phyloP scores from a whole-genome alignment of 2,329 filamentous ascomycete genomes.

The Nannizziopsis arthrosporioides region DNA sequence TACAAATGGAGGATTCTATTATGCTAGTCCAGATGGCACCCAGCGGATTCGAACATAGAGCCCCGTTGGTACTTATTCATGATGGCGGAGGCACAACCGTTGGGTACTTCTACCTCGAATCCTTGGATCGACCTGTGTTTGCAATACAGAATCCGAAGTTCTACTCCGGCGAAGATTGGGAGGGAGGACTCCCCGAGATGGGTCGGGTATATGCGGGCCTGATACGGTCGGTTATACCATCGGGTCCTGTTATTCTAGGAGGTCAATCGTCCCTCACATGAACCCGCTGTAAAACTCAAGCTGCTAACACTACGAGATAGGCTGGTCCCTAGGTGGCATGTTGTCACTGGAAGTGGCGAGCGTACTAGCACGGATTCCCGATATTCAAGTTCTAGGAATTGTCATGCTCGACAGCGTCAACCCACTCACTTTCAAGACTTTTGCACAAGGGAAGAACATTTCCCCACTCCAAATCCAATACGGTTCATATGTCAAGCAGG shows the following conservation, averaged over 20 bases:
- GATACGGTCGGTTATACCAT: slow-evolving; percentile 27
- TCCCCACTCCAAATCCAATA: slow-evolving; percentile 11
- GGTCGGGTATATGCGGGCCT: slow-evolving; percentile 40
- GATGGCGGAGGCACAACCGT: slow-evolving; percentile 52
- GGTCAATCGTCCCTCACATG: slow-evolving; percentile 9
- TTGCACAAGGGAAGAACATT: background rate
- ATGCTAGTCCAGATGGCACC: slow-evolving; percentile 13
- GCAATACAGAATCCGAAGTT: slow-evolving; percentile 48
- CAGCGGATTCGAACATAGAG: slow-evolving; percentile 1
- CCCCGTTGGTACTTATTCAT: slow-evolving; percentile 48
- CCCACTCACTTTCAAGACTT: slow-evolving; percentile 5
- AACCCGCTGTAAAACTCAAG: background rate
- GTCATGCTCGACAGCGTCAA: slow-evolving; percentile 18
- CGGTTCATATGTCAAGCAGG: slow-evolving; percentile 7
- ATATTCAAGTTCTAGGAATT: slow-evolving; percentile 14
- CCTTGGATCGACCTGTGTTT: slow-evolving; percentile 41
- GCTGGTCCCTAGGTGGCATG: slow-evolving; percentile 19
- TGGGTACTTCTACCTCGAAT: slow-evolving; percentile 44
- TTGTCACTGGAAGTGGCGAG: slow-evolving; percentile 17
- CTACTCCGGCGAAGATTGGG: slow-evolving; percentile 37
- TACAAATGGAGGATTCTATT: slow-evolving; percentile 12
- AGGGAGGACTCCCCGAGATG: slow-evolving; percentile 46
- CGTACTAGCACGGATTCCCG: slow-evolving; percentile 12
- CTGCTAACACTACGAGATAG: slow-evolving; percentile 6
- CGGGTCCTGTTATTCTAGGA: slow-evolving; percentile 15